Evolutionary conservation across 352 stramenopile genomes (phyloP), one percentile per base, ranked within the genome.

Genomic region (Phytophthora tentaculata): DNA sequence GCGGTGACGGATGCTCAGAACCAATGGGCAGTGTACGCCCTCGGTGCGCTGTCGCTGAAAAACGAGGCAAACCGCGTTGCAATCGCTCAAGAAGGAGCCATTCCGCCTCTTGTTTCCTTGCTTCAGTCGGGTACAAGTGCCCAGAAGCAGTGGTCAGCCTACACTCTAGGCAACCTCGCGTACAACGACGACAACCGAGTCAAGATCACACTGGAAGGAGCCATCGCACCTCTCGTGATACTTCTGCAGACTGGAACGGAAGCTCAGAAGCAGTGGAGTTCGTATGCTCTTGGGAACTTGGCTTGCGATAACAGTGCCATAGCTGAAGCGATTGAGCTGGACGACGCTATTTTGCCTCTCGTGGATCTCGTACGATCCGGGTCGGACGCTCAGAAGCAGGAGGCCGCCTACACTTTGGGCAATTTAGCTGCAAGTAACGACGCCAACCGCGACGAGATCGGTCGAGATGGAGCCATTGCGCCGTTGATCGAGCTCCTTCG

Each of bases 1-100:
- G 52, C 56, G 6, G 65, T 66, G 8, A 74, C 55, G 9, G 57
- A 71, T 12, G 55, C 43, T 10, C 64, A 77, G 17, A 77, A 71
- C 39, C 59, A 77, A 17, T 61, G 67, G 50, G 65, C 60, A 1
- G 55, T 71, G 14, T 67, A 67, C 22, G 64, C 70, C 1, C 12
- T 77, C 1, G 67, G 56, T 4, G 26, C 23, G 2, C 45, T 73
- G 7, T 61, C 29, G 3, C 20, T 71, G 23, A 61, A 60, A 23
- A 74, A 64, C 23, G 64, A 73, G 24, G 55, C 50, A 6, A 68
- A 69, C 41, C 65, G 53, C 14, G 20, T 66, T 16, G 41, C 56
- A 8, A 71, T 77, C 20, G 65, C 56, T 3, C 62, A 67, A 62
- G 65, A 69, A 61, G 65, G 64, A 17, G 55, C 55, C 0, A 66